Percentiles rank a stretch among this genome's conserved stretches.
phyloP scores from a whole-genome alignment of 2,329 filamentous ascomycete species.

The Elsinoe arachidis region DNA sequence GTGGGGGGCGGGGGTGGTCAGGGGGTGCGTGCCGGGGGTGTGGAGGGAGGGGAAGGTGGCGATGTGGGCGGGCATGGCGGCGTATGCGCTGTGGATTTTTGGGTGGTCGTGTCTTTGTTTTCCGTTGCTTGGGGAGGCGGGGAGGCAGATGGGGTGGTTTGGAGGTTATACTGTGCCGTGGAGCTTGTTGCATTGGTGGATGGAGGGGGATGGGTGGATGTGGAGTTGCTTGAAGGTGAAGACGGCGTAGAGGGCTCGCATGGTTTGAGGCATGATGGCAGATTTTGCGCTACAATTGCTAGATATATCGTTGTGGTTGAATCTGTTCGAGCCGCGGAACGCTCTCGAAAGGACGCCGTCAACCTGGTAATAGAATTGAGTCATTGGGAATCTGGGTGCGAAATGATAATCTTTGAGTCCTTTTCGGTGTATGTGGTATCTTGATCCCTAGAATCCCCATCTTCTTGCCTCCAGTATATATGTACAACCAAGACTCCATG shows the following conservation, averaged over 20 bases:
- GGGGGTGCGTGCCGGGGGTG: not conserved
- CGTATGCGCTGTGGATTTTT: slow-evolving; percentile 20
- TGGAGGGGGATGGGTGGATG: not conserved
- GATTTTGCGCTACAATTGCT: no score
- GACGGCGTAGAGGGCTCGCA: no score
- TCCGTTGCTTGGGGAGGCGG: slow-evolving; percentile 21
- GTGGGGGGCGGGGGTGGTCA: slow-evolving; percentile 13
- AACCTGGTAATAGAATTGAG: no score
- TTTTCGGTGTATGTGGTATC: no score
- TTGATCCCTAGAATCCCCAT: no score
- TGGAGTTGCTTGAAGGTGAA: not conserved
- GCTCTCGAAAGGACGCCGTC: no score
- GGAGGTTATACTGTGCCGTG: not conserved
- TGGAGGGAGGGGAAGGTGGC: not conserved
- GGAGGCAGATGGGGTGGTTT: slow-evolving; percentile 21
- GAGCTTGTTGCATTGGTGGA: slow-evolving; percentile 16
- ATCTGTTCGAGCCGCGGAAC: no score
- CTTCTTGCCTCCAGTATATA: not conserved
- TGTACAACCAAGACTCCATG: not conserved
- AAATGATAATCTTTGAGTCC: no score
- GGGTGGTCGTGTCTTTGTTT: slow-evolving; percentile 20
- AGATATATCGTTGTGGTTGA: no score
- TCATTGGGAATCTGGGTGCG: no score
- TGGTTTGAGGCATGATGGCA: no score
- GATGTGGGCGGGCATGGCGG: slow-evolving; percentile 9